A percentile compares a stretch with the other conserved stretches of the same genome.
These are phyloP conservation scores for Beauveria medogensis DNA, from an alignment of 2,329 filamentous ascomycete species.

Conservation along the genomic window DNA sequence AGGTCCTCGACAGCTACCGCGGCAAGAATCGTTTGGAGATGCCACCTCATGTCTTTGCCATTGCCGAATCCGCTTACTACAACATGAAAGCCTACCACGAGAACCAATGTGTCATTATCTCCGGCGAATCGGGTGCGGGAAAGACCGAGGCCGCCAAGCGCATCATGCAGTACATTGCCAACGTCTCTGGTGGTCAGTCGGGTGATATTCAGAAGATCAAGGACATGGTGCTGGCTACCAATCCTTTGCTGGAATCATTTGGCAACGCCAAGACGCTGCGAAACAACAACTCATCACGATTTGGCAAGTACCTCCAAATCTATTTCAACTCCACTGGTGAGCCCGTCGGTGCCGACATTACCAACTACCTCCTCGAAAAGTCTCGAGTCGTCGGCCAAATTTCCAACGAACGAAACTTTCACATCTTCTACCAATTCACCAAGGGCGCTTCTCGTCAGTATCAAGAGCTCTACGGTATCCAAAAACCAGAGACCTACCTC, in stretches of 20 bases:
- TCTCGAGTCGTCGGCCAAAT: slow-evolving; percentile 93
- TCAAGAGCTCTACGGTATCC: slow-evolving; percentile 79
- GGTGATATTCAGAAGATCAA: slow-evolving; percentile 94
- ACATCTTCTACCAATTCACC: slow-evolving; percentile 99
- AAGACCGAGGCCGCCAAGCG: slow-evolving; percentile 98
- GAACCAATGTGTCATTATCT: slow-evolving; percentile 99
- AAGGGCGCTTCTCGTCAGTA: slow-evolving; percentile 88
- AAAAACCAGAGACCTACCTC: slow-evolving; percentile 83
- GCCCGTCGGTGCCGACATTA: slow-evolving; percentile 93
- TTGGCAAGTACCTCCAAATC: slow-evolving; percentile 96
- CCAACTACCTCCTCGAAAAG: slow-evolving; percentile 96
- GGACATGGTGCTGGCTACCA: slow-evolving; percentile 98
- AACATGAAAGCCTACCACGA: slow-evolving; percentile 99
- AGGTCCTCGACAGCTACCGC: slow-evolving; percentile 86
- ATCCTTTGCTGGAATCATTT: slow-evolving; percentile 93
- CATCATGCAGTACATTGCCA: slow-evolving; percentile 99
- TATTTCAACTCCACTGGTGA: slow-evolving; percentile 90
- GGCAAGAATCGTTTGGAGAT: slow-evolving; percentile 95
- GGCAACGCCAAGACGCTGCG: slow-evolving; percentile 96
- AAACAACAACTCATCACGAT: slow-evolving; percentile 98
- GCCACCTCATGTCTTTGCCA: slow-evolving; percentile 93
- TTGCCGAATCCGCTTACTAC: slow-evolving; percentile 94
- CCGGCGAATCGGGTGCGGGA: slow-evolving; percentile 93
- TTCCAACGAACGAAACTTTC: slow-evolving; percentile 91
- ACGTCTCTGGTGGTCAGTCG: slow-evolving; percentile 77